Base-by-base conservation (phyloP, 176 grass and related monocot species). In the Oryza glaberrima region DNA sequence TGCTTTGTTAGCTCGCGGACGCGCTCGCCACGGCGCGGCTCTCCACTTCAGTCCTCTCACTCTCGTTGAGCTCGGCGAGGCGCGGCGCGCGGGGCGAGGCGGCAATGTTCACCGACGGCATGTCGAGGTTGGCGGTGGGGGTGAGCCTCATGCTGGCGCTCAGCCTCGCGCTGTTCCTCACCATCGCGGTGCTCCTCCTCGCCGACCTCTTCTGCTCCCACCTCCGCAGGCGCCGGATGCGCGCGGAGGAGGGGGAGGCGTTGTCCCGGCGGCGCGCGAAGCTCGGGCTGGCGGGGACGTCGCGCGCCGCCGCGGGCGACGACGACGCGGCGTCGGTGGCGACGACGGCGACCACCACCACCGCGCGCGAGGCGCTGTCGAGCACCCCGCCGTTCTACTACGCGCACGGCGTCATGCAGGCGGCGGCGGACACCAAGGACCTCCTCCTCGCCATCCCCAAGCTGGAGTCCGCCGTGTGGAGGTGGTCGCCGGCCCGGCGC, bases 171-270 rank as follows among this genome's bases (percentile, higher is more conserved):
- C 9, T 87, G 40, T 87, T 90, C 89, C 84, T 90, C 75, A 90
- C 84, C 76, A 79, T 87, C 80, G 76, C 80, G 11, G 14, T 87
- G 12, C 89, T 90, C 64, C 81, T 90, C 81, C 89, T 91, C 44
- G 81, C 81, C 23, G 89, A 91, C 85, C 85, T 91, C 43, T 77
- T 91, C 89, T 87, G 85, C 89, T 82, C 89, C 30, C 81, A 84
- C 70, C 89, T 91, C 65, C 81, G 76, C 3, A 41, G 51, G 13
- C 81, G 81, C 3, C 76, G 81, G 5, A 75, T 75, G 38, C 84
- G 75, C 32, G 76, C 16, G 60, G 79, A 47, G 3, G 30, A 23
- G 46, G 74, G 17, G 46, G 74, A 36, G 8, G n/a, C n/a, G 61
- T 26, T 30, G 69, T 45, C 69, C 20, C 41, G 81, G 26, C 23